Evolutionary conservation across 352 stramenopile genomes (phyloP), one percentile per base, ranked within the genome.

Genomic region (Phytophthora pluvialis): DNA sequence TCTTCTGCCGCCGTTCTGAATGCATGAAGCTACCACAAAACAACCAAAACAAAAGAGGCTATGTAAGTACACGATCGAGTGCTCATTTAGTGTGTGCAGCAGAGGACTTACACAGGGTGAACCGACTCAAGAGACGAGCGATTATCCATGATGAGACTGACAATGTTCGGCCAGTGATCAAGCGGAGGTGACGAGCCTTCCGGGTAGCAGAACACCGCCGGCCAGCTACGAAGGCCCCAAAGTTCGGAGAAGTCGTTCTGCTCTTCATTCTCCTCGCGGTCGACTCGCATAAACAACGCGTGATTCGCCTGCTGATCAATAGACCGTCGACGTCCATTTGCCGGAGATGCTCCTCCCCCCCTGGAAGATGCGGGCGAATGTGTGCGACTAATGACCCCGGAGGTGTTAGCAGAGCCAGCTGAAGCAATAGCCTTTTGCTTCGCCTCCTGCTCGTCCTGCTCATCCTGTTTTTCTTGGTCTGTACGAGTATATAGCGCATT

Each of bases 71-170:
- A 4, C 39, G 21, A 28, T 6, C 32, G 28, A 13, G 33, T 7
- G 18, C 21, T 29, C 15, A 0, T 33, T 0, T 32, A 32, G 8
- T 32, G 21, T 21, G 21, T 21, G 21, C 2, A 21, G 21, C 21
- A 29, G 16, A 31, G 29, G 32, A 77, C 78, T 67, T 82, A 90
- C 81, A 84, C 75, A 64, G 78, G 74, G 6, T 57, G 70, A 45
- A 78, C 75, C 6, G 80, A 77, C 48, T 88, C 75, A 52, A 93
- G 61, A 44, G 70, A 72, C 15, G 65, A 61, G 29, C 80, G 78
- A 60, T 88, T 92, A 71, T 96, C 86, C 87, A 92, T 91, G 52
- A 96, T 90, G 25, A 96, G 74, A 61, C 86, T 95, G 48, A 96
- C 73, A 13, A 96, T 79, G 45, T 96, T 96, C 2, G 88, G 88